Conservation (phyloP, 768 basidiomycete genomes). For the Suillus weaverae region DNA sequence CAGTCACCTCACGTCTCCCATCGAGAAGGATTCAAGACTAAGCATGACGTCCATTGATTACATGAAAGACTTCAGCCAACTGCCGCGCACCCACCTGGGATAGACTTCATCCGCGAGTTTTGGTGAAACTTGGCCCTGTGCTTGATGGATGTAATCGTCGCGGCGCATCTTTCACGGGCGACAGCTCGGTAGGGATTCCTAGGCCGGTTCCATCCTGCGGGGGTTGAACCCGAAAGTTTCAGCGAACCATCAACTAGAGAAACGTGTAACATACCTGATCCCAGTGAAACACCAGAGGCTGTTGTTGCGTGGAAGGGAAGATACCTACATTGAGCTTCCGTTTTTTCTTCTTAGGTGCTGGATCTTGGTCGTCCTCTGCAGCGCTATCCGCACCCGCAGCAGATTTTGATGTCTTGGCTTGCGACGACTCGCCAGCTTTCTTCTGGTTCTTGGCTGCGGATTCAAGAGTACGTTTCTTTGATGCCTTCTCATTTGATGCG, state of each 20-base stretch:
- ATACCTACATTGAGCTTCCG: slow-evolving; percentile 67
- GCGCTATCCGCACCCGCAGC: slow-evolving; percentile 20
- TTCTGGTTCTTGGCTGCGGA: slow-evolving; percentile 20
- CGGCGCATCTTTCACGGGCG: slow-evolving; percentile 64
- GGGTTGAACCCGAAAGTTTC: not conserved
- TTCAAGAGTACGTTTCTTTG: slow-evolving; percentile 19
- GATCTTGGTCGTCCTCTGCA: slow-evolving; percentile 22
- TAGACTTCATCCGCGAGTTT: slow-evolving; percentile 6
- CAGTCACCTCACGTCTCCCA: not conserved
- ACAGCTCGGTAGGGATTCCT: slow-evolving; percentile 65
- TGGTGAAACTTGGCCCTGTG: slow-evolving; percentile 13
- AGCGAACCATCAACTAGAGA: not conserved
- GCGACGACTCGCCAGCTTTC: slow-evolving; percentile 16
- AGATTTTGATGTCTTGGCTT: slow-evolving; percentile 15
- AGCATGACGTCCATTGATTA: not conserved
- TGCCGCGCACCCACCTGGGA: no score
- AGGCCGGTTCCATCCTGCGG: slow-evolving; percentile 43
- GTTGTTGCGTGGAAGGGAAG: slow-evolving; percentile 9
- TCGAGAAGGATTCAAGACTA: not conserved
- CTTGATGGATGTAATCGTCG: slow-evolving; percentile 36
- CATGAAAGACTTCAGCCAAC: not conserved
- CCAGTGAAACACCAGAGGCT: slow-evolving; percentile 46
- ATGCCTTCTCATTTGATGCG: slow-evolving; percentile 16
- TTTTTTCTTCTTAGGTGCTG: slow-evolving; percentile 60
- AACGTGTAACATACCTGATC: slow-evolving; percentile 36